A percentile compares a stretch with the other conserved stretches of the same genome.
phyloP scores from a whole-genome alignment of 352 stramenopile species.

The Phytophthora citricola region DNA sequence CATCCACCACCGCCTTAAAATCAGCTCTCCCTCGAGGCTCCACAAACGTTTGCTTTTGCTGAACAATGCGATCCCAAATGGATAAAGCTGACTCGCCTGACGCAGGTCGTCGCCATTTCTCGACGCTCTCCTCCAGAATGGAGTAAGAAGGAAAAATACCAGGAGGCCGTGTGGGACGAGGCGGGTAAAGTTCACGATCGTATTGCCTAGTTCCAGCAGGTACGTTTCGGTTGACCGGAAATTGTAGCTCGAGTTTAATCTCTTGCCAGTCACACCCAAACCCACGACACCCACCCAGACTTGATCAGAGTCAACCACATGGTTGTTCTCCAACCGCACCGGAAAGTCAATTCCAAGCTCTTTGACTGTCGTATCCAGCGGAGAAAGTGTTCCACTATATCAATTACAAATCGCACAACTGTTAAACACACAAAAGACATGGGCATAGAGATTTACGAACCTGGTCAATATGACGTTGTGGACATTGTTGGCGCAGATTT shows the following conservation, averaged over 20 bases:
- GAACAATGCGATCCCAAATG: constrained; percentile 81
- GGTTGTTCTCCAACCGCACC: constrained; percentile 96
- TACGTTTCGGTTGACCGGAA: constrained; percentile 94
- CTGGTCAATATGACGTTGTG: constrained; percentile 90
- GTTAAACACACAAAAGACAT: background rate
- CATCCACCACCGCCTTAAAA: constrained; percentile 82
- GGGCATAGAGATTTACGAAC: constrained; percentile 32
- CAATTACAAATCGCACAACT: constrained; percentile 5
- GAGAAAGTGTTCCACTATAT: constrained; percentile 96
- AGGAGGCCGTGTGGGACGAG: constrained; percentile 97
- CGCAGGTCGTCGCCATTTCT: constrained; percentile 68
- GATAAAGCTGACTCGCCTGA: constrained; percentile 50
- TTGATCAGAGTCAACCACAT: constrained; percentile 95
- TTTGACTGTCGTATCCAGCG: constrained; percentile 95
- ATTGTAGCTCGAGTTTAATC: constrained; percentile 96
- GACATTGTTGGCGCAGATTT: constrained; percentile 93
- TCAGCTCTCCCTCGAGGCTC: constrained; percentile 75
- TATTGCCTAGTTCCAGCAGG: constrained; percentile 96
- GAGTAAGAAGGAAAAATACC: constrained; percentile 99
- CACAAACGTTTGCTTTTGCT: constrained; percentile 84
- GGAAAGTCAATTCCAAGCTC: constrained; percentile 97
- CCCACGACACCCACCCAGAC: constrained; percentile 92
- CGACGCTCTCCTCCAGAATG: constrained; percentile 92
- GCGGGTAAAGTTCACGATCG: constrained; percentile 93
- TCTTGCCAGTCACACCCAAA: constrained; percentile 93